Percentiles rank a stretch among this genome's conserved stretches.
phyloP scores from a whole-genome alignment of 1,139 yeast species.

The Geotrichum siamense region DNA sequence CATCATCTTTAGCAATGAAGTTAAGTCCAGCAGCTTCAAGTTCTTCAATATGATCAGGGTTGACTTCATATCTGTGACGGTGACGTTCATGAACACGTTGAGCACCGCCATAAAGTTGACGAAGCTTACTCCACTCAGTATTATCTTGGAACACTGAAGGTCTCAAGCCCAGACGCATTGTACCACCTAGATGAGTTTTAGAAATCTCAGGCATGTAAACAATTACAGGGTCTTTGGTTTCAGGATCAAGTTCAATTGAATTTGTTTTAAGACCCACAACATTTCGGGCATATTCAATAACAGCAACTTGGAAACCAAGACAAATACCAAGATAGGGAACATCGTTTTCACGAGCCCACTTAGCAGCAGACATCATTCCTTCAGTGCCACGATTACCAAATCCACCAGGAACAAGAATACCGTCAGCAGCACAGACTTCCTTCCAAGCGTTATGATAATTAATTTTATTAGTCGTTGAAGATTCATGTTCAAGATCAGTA shows the following conservation, averaged over 20 bases:
- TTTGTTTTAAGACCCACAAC: conserved; percentile 69
- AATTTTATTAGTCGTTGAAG: conserved; percentile 56
- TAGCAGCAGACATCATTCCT: conserved; percentile 96
- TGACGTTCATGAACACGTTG: conserved; percentile 82
- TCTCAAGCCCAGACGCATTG: conserved; percentile 96
- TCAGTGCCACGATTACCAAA: conserved; percentile 96
- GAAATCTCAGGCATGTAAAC: conserved; percentile 98
- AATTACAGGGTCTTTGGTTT: conserved; percentile 65
- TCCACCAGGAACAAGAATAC: conserved; percentile 97
- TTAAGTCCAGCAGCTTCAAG: conserved; percentile 74
- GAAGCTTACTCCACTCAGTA: conserved; percentile 64
- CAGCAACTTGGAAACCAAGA: conserved; percentile 95
- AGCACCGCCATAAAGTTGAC: conserved; percentile 72
- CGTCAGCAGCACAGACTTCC: conserved; percentile 87
- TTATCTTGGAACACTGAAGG: conserved; percentile 72
- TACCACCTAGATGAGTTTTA: conserved; percentile 93
- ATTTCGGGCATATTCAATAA: conserved; percentile 84
- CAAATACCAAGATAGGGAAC: conserved; percentile 96
- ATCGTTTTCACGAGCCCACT: conserved; percentile 93
- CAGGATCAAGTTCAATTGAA: conserved; percentile 77
- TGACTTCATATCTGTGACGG: conserved; percentile 96
- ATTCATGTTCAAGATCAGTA: conserved; percentile 72
- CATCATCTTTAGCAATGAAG: conserved; percentile 91
- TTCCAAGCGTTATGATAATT: conserved; percentile 96
- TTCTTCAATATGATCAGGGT: conserved; percentile 65